A percentile compares a stretch with the other conserved stretches of the same genome.
Evolutionary conservation across 2,329 filamentous ascomycete genomes (phyloP).

Genomic region (Stemphylium lycopersici): DNA sequence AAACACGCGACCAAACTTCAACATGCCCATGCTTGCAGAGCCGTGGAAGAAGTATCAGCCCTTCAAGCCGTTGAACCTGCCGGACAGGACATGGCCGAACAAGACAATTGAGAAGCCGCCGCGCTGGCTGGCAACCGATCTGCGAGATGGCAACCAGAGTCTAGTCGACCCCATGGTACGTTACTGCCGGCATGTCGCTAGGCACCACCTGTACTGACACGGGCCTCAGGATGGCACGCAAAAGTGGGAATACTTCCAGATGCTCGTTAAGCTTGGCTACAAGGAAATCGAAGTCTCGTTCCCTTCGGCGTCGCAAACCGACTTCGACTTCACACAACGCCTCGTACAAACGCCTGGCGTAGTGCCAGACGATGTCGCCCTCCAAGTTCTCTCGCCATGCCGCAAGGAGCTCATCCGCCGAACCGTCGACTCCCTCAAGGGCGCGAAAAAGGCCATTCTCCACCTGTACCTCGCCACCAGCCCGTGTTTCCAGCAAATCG

Average conservation of each 20-base stretch:
- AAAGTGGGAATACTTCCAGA: conserved; percentile 94
- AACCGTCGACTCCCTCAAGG: conserved; percentile 86
- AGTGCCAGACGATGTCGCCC: conserved; percentile 85
- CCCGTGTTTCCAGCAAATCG: conserved; percentile 89
- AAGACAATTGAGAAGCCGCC: conserved; percentile 84
- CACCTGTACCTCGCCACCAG: conserved; percentile 97
- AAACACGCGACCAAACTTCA: conserved; percentile 9
- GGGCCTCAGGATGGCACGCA: conserved; percentile 79
- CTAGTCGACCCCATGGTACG: conserved; percentile 89
- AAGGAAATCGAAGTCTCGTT: conserved; percentile 98
- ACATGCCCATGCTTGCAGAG: conserved; percentile 67
- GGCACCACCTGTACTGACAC: background rate
- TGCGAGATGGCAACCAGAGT: conserved; percentile 93
- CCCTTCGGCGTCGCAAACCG: conserved; percentile 90
- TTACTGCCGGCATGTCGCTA: background rate
- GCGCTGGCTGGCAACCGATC: conserved; percentile 86
- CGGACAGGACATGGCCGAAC: conserved; percentile 80
- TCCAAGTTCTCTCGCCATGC: conserved; percentile 92
- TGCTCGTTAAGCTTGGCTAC: conserved; percentile 90
- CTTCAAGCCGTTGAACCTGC: conserved; percentile 70
- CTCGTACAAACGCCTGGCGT: conserved; percentile 83
- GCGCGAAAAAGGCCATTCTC: conserved; percentile 90
- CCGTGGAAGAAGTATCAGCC: conserved; percentile 77
- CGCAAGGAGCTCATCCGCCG: conserved; percentile 87
- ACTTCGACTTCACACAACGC: conserved; percentile 92